phyloP scores from a whole-genome alignment of 495 filamentous ascomycete genomes.

The Pyrenula massariospora region DNA sequence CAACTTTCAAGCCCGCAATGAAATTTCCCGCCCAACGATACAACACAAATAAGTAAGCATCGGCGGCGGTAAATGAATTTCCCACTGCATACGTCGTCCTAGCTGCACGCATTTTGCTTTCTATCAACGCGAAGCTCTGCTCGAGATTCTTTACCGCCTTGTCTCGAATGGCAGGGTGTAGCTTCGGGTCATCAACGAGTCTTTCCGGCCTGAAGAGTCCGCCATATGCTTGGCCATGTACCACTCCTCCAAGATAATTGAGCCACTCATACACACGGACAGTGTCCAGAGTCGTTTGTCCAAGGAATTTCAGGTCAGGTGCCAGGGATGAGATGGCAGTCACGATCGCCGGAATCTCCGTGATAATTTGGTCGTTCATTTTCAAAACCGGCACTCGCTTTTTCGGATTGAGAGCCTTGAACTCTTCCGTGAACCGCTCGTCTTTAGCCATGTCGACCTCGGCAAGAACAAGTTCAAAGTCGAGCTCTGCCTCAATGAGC shows the following conservation, averaged over 20 bases:
- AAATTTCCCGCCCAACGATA: constrained; percentile 15
- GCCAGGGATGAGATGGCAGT: constrained; percentile 15
- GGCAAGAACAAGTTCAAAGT: constrained; percentile 8
- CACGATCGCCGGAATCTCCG: constrained; percentile 21
- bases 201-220: constrained; percentile 11
- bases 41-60: constrained; percentile 22
- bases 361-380: constrained; percentile 19
- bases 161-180: constrained; percentile 7
- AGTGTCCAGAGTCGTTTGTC: constrained; percentile 13
- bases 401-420: constrained; percentile 19
- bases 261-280: constrained; percentile 25
- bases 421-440: constrained; percentile 10
- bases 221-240: constrained; percentile 19
- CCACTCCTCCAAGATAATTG: constrained; percentile 22
- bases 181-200: constrained; percentile 11
- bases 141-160: constrained; percentile 10
- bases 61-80: constrained; percentile 19
- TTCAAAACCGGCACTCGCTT: constrained; percentile 18
- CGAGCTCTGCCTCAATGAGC: constrained; percentile 13
- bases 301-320: constrained; percentile 17
- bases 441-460: constrained; percentile 3
- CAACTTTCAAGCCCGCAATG: constrained; percentile 7
- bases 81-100: constrained; percentile 16
- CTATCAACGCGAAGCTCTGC: constrained; percentile 14
- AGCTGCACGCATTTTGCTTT: constrained; percentile 6